A percentile compares a stretch with the other conserved stretches of the same genome.
Conservation (phyloP, 495 filamentous ascomycete genomes). For the Xylaria venustula region DNA sequence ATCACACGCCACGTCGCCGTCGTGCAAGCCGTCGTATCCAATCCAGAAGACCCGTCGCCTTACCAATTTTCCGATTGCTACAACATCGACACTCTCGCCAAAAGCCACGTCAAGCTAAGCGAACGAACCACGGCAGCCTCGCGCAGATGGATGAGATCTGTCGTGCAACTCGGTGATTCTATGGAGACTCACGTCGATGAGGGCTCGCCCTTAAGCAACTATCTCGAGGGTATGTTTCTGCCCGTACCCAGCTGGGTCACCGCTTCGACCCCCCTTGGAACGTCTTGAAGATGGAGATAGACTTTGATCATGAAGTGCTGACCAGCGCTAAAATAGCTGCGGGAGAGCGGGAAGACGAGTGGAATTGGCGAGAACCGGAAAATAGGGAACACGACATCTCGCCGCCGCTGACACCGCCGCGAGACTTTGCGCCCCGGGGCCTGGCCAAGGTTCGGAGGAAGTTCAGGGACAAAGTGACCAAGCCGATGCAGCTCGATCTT, state of each 20-base stretch:
- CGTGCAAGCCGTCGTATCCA: not conserved
- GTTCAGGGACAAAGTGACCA: slow-evolving; percentile 64
- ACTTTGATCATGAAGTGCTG: slow-evolving; percentile 48
- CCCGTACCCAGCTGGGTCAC: not conserved
- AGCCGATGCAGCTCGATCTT: slow-evolving; percentile 56
- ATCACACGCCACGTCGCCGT: slow-evolving; percentile 2
- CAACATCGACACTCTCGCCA: not conserved
- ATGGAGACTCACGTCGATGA: slow-evolving; percentile 95
- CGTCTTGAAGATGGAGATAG: slow-evolving; percentile 42
- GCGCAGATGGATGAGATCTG: slow-evolving; percentile 34
- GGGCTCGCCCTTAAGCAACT: slow-evolving; percentile 87
- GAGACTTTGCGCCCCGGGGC: slow-evolving; percentile 71
- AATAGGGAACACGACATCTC: slow-evolving; percentile 44
- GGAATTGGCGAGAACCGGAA: slow-evolving; percentile 40
- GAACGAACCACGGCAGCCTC: slow-evolving; percentile 18
- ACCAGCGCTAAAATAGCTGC: slow-evolving; percentile 22
- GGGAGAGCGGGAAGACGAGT: slow-evolving; percentile 39
- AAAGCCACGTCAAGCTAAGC: slow-evolving; percentile 9
- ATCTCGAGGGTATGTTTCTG: slow-evolving; percentile 75
- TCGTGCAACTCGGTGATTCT: slow-evolving; percentile 34
- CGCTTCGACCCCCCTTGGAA: slow-evolving; percentile 39
- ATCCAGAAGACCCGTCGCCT: not conserved
- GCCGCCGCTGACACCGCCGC: slow-evolving; percentile 49
- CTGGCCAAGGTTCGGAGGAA: slow-evolving; percentile 64
- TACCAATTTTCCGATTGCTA: not conserved